Evolutionary conservation across 192 early-diverging fungal species (phyloP), one percentile per base, ranked within the genome.

Genomic region (Umbelopsis isabellina): DNA sequence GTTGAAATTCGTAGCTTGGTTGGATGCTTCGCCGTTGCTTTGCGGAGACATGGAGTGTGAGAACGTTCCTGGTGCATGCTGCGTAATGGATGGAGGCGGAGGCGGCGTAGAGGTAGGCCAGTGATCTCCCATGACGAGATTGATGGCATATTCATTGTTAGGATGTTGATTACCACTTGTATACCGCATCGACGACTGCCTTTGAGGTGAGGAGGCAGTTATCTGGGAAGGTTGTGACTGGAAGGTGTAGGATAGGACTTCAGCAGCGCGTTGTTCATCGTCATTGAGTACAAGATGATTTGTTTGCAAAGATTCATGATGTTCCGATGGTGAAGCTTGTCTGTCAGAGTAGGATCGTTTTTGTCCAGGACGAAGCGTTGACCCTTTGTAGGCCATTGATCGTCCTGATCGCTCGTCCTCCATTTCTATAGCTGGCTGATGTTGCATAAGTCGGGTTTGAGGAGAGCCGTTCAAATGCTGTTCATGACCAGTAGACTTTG

Each of bases 321-420:
- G 55, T 35, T 16, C 30, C 33, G 55, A 15, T 7, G 55, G 55
- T 27, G 55, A 61, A 33, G 37, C 37, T 41, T 61, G 55, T 61
- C 55, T 61, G 25, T 61, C 55, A 16, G 55, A 61, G 27, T 61
- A 61, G 4, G 55, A 61, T 35, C 55, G 55, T n/a, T 61, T 61
- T 4, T 61, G 55, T 7, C 55, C 55, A 0, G 30, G 27, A 16
- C 55, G 55, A 37, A 35, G 30, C 1, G 25, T 22, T 61, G 37
- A 41, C 37, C 25, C 55, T 33, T 35, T 61, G 55, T 35, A 35
- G 2, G 23, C 27, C 55, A 61, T 22, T 15, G 55, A 0, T 7
- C 55, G 27, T 18, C 4, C 30, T 12, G 55, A 33, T n/a, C 55
- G 4, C 33, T 22, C 4, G 12, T 61, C 55, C 30, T 35, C 55